Percentiles rank a stretch among this genome's conserved stretches.
Evolutionary conservation across 805 yeast genomes (phyloP).

Genomic region (Martiniozyma abietophila): DNA sequence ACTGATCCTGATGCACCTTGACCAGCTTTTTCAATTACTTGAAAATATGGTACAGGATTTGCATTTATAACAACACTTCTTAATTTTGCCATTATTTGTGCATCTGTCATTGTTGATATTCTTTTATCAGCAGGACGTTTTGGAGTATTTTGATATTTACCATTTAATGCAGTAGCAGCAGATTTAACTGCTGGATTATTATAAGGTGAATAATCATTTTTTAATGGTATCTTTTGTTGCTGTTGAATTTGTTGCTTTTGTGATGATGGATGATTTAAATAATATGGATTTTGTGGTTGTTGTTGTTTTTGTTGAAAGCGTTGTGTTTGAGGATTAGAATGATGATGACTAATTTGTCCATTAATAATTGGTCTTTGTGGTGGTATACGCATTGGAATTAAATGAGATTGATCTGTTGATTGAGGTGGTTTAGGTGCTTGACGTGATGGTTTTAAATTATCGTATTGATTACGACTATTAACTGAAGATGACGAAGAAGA

Average conservation of each 20-base stretch:
- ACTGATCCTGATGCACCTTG: conserved; percentile 99
- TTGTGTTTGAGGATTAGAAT: neutral
- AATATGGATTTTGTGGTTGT: conserved; percentile 10
- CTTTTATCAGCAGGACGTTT: conserved; percentile 35
- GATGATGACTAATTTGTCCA: neutral
- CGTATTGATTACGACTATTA: neutral
- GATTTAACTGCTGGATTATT: conserved; percentile 15
- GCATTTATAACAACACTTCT: conserved; percentile 71
- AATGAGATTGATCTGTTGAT: neutral
- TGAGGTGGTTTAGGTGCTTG: conserved; percentile 17
- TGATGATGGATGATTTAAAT: conserved; percentile 25
- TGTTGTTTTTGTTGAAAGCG: conserved; percentile 8
- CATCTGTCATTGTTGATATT: conserved; percentile 65
- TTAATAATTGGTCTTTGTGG: neutral
- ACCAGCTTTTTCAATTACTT: conserved; percentile 78
- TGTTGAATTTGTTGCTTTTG: conserved; percentile 28
- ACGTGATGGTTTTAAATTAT: conserved; percentile 6
- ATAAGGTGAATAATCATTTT: conserved; percentile 28
- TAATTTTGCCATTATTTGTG: conserved; percentile 74
- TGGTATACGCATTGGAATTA: neutral
- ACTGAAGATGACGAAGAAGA: neutral
- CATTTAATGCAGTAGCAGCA: no score
- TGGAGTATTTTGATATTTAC: no score
- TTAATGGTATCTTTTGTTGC: conserved; percentile 24
- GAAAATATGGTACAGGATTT: conserved; percentile 80